Evolutionary conservation across 768 basidiomycete species (phyloP), one percentile per base, ranked within the genome.

Genomic region (Phanerochaete carnosa): DNA sequence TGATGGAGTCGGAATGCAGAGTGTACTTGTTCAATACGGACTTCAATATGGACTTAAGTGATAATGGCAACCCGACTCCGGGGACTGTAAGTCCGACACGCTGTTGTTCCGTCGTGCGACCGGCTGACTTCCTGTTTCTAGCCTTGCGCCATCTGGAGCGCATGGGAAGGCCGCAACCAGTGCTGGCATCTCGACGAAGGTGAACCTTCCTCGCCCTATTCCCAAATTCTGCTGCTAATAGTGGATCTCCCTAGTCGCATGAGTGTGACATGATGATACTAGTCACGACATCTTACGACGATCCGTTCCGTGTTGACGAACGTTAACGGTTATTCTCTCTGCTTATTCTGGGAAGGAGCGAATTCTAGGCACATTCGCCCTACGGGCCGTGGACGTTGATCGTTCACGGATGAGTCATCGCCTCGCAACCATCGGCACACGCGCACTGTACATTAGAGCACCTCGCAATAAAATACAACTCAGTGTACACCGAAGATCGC

Each of bases 161-260:
- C 73, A 19, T 84, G 82, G 83, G 69, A 67, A 0, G 82, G 78
- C 2, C 50, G 74, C 23, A 83, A 85, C 64, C 85, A 87, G 71
- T 76, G 80, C 4, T 86, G 85, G 85, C 74, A 63, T 26, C 76
- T 82, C 67, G 71, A 69, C 57, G 63, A 57, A 28, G 66, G 66
- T 69, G 30, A 57, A 62, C 57, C 33, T 35, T 15, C 33, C 15
- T 35, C 33, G 7, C 28, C 9, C 28, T 28, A 15, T n/a, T 47
- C 11, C 46, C 33, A 15, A 35, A 15, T 35, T 7, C 33, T 35
- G 26, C 13, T 46, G 12, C 26, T 33, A 11, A 35, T 15, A 15
- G 33, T 15, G 33, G 33, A 35, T 35, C 33, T 35, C 8, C 33
- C n/a, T n/a, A 35, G 33, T 35, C 33, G 33, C 15, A 35, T 35